Percentiles rank a stretch among this genome's conserved stretches.
Conservation (phyloP, 345 rosid species). For the Theobroma cacao region DNA sequence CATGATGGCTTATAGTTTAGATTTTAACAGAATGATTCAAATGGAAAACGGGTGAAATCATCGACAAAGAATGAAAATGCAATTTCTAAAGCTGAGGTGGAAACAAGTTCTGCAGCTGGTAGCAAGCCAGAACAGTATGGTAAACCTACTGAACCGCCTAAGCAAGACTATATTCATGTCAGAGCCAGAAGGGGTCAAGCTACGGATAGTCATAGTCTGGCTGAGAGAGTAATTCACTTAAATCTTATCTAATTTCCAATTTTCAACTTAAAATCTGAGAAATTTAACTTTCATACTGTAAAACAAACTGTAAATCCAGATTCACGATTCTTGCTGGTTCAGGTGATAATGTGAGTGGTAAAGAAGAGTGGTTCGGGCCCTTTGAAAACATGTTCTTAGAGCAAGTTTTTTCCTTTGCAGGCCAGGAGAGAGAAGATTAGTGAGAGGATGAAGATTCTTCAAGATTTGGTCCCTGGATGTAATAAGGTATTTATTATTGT, state of each 20-base stretch:
- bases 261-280: neutral
- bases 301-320: neutral
- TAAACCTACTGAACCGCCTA: constrained; percentile 70
- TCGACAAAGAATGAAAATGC: constrained; percentile 51
- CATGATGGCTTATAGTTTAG: constrained; percentile 5
- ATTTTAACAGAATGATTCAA: constrained; percentile 48
- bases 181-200: constrained; percentile 99
- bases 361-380: neutral
- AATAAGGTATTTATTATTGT: constrained; percentile 58
- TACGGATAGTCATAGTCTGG: constrained; percentile 96
- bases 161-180: constrained; percentile 91
- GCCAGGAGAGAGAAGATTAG: constrained; percentile 98
- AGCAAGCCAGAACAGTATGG: constrained; percentile 52
- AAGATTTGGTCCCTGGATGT: constrained; percentile 94
- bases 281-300: neutral
- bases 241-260: constrained; percentile 8
- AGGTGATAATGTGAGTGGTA: neutral
- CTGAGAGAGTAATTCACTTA: constrained; percentile 75
- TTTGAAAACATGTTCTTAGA: neutral
- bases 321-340: neutral
- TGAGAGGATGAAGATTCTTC: constrained; percentile 92
- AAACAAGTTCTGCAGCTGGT: constrained; percentile 57
- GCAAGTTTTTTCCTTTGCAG: constrained; percentile 35
- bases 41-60: constrained; percentile 53
- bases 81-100: constrained; percentile 59